These are phyloP conservation scores for Chenopodium album DNA, from an alignment of 148 eudicot species.

Conservation along the genomic window DNA sequence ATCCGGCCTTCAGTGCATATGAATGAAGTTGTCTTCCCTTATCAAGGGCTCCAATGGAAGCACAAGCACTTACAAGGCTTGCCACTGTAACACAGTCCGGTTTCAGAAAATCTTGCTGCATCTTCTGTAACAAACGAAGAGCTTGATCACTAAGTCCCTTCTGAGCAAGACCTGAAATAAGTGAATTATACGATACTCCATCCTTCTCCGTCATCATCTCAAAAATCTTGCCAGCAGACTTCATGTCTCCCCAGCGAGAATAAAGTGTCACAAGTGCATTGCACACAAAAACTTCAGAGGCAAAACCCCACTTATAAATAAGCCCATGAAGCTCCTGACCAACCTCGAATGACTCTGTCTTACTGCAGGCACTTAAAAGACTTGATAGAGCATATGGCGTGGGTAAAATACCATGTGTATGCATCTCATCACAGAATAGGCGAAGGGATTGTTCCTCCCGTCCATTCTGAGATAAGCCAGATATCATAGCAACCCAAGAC, in stretches of 20 bases:
- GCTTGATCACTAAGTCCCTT: slow-evolving; percentile 57
- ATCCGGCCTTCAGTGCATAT: slow-evolving; percentile 75
- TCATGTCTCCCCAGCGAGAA: slow-evolving; percentile 58
- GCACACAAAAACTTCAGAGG: slow-evolving; percentile 61
- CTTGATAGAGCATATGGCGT: slow-evolving; percentile 87
- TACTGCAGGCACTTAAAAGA: slow-evolving; percentile 79
- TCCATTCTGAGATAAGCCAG: slow-evolving; percentile 74
- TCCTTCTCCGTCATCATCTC: slow-evolving; percentile 61
- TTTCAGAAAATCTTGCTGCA: slow-evolving; percentile 66
- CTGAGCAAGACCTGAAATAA: slow-evolving; percentile 86
- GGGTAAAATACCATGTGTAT: slow-evolving; percentile 50
- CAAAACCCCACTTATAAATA: slow-evolving; percentile 71
- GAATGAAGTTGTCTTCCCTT: slow-evolving; percentile 86
- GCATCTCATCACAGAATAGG: slow-evolving; percentile 69
- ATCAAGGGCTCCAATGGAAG: slow-evolving; percentile 58
- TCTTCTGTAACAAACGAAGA: slow-evolving; percentile 57
- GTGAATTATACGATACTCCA: slow-evolving; percentile 75
- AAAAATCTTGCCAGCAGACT: slow-evolving; percentile 59
- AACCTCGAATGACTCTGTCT: slow-evolving; percentile 45
- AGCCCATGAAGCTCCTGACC: slow-evolving; percentile 85
- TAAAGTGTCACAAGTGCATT: slow-evolving; percentile 80
- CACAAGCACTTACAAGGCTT: slow-evolving; percentile 71
- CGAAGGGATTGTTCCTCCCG: slow-evolving; percentile 53
- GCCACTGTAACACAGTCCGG: slow-evolving; percentile 90
- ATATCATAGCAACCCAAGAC: slow-evolving; percentile 94